phyloP scores from a whole-genome alignment of 768 basidiomycete genomes.

The Tulasnella sp. region DNA sequence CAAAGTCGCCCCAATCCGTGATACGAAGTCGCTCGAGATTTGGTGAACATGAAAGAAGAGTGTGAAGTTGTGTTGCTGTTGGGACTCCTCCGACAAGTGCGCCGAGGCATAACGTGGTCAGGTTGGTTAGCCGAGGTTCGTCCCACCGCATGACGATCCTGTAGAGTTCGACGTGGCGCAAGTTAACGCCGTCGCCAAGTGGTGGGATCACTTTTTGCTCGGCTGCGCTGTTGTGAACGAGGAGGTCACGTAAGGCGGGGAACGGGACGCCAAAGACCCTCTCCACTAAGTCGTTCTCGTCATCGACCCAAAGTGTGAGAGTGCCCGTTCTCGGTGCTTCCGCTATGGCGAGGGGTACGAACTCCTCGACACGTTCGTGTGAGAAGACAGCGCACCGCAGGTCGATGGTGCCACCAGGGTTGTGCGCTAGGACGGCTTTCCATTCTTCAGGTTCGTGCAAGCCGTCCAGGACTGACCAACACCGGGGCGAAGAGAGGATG shows the following conservation, averaged over 20 bases:
- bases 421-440: background rate
- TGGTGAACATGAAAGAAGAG: background rate
- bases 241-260: background rate
- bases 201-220: background rate
- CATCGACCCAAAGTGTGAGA: background rate
- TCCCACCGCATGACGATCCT: background rate
- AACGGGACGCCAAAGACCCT: background rate
- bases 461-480: background rate
- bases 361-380: background rate
- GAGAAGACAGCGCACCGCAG: background rate
- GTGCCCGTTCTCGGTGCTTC: background rate
- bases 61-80: background rate
- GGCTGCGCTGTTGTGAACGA: background rate
- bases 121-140: background rate
- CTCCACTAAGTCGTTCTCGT: background rate
- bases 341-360: background rate
- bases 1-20: background rate
- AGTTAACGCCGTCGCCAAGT: background rate
- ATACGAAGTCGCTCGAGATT: background rate
- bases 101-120: background rate
- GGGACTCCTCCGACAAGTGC: background rate
- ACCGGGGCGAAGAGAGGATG: constrained; percentile 13
- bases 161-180: background rate
- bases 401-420: background rate
- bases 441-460: background rate